Percentiles rank a stretch among this genome's conserved stretches.
Conservation (phyloP, 139 green algal species). For the Chlorella ohadii region DNA sequence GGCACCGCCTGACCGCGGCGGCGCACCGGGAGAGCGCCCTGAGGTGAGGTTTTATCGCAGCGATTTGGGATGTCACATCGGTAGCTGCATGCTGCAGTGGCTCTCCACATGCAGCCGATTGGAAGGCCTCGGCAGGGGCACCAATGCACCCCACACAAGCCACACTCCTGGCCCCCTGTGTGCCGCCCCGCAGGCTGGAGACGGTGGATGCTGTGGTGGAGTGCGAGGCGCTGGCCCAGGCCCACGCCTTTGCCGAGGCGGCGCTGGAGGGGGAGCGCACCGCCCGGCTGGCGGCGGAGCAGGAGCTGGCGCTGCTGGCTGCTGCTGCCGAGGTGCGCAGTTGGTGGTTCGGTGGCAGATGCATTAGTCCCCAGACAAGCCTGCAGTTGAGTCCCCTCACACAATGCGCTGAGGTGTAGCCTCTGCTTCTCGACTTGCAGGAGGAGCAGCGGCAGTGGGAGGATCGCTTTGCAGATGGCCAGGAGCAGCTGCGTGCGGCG, state of each 20-base stretch:
- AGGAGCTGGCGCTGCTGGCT: neutral
- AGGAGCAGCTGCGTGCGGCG: constrained; percentile 1
- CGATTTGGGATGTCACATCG: neutral
- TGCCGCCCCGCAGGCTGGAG: constrained; percentile 9
- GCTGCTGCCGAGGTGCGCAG: neutral
- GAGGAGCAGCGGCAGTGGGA: neutral
- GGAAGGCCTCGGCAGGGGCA: too few relatives aligned
- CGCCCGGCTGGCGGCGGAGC: neutral
- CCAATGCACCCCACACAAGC: neutral
- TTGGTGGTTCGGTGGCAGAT: too few relatives aligned
- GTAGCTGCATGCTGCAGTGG: neutral
- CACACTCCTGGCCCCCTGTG: neutral
- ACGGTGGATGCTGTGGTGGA: constrained; percentile 17
- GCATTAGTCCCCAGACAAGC: too few relatives aligned
- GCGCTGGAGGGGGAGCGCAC: neutral
- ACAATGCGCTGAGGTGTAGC: neutral
- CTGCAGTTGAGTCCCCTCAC: neutral
- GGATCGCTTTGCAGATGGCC: neutral
- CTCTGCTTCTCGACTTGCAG: neutral
- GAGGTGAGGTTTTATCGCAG: neutral
- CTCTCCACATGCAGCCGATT: too few relatives aligned
- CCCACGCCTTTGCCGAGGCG: neutral
- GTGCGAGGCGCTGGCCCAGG: constrained; percentile 1
- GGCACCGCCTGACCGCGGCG: constrained; percentile 8
- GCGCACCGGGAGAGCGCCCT: constrained; percentile 10